These are phyloP conservation scores for Apiospora malaysiana DNA, from an alignment of 2,329 filamentous ascomycete genomes.

Conservation along the genomic window DNA sequence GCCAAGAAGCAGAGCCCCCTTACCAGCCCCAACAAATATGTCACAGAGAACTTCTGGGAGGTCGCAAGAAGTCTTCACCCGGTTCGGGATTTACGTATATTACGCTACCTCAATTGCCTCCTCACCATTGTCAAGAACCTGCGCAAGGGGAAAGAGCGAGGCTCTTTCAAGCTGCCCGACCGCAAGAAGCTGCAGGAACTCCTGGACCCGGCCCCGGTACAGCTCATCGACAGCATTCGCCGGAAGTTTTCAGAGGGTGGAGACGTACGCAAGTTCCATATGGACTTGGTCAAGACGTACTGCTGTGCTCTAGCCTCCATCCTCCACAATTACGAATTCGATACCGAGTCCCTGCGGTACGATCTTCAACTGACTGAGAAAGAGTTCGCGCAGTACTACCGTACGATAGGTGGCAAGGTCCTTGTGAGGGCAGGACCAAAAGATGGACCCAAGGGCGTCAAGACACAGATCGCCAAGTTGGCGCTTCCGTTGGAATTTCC, in stretches of 20 bases:
- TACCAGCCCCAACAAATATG: constrained; percentile 64
- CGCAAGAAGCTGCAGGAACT: constrained; percentile 66
- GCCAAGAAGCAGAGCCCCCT: constrained; percentile 64
- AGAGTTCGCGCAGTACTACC: constrained; percentile 73
- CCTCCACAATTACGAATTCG: constrained; percentile 75
- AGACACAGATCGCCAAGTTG: constrained; percentile 68
- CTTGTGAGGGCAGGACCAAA: constrained; percentile 63
- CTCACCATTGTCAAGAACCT: constrained; percentile 59
- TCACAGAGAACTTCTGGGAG: constrained; percentile 65
- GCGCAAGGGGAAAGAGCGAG: constrained; percentile 53
- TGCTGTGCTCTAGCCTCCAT: constrained; percentile 74
- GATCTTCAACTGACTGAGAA: constrained; percentile 76
- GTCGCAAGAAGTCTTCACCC: constrained; percentile 60
- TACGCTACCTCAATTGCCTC: constrained; percentile 63
- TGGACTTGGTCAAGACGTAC: constrained; percentile 75
- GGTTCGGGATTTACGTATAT: constrained; percentile 59
- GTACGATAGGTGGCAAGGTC: constrained; percentile 75
- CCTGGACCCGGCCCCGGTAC: constrained; percentile 63
- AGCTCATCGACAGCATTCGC: constrained; percentile 69
- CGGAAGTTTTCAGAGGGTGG: constrained; percentile 71
- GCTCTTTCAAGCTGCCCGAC: constrained; percentile 59
- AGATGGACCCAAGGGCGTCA: constrained; percentile 61
- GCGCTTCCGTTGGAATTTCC: constrained; percentile 84
- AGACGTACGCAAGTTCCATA: constrained; percentile 73
- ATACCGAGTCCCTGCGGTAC: constrained; percentile 70